These are phyloP conservation scores for Pythium myriotylum DNA, from an alignment of 352 stramenopile genomes.

Conservation along the genomic window DNA sequence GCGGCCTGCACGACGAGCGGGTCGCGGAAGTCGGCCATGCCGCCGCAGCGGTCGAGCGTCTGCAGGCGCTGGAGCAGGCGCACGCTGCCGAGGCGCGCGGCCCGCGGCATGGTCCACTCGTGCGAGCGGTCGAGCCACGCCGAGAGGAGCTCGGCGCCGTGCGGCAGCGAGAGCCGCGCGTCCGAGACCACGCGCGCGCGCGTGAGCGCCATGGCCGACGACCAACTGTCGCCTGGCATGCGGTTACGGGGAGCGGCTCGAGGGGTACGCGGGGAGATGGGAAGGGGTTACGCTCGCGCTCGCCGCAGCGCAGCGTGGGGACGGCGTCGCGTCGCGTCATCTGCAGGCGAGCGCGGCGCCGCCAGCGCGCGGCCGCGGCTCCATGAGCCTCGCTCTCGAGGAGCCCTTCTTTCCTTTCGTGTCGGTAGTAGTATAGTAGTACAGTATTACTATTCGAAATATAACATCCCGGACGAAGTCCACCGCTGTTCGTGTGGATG, in stretches of 20 bases:
- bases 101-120: conserved; percentile 3
- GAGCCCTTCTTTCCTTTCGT: too few relatives aligned
- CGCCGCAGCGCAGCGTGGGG: too few relatives aligned
- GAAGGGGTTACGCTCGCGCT: too few relatives aligned
- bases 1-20: conserved; percentile 13
- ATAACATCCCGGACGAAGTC: too few relatives aligned
- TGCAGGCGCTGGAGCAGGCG: conserved; percentile 14
- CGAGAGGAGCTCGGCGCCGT: conserved; percentile 10
- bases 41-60: conserved; percentile 3
- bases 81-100: conserved; percentile 18
- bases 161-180: conserved; percentile 1
- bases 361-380: too few relatives aligned
- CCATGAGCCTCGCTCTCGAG: too few relatives aligned
- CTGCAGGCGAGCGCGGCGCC: too few relatives aligned
- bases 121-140: conserved; percentile 3
- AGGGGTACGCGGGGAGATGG: background rate
- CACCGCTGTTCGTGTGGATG: too few relatives aligned
- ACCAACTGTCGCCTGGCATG: conserved; percentile 1
- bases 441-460: too few relatives aligned
- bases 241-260: conserved; percentile 3
- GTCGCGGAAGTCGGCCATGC: conserved; percentile 6
- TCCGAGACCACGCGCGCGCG: conserved; percentile 8
- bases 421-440: too few relatives aligned
- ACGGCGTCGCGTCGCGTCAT: too few relatives aligned
- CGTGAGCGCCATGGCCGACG: background rate